Evolutionary conservation across 305 asterid species (phyloP), one percentile per base, ranked within the genome.

Genomic region (Ajuga reptans): DNA sequence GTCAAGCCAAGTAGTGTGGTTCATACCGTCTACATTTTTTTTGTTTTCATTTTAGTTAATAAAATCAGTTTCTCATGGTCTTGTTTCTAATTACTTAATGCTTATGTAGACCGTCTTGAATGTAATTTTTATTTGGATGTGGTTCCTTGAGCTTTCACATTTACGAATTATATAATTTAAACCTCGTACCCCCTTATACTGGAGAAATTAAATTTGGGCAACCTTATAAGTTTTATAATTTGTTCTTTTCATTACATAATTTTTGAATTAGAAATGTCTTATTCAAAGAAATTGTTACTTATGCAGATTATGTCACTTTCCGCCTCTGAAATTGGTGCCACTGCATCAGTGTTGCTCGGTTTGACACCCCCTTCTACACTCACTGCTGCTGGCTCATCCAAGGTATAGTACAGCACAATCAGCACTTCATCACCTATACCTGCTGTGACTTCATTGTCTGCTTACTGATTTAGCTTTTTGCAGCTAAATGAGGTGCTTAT

Each of bases 281-380:
- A 27, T 68, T 71, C 29, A 24, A 43, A 14, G 52, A 41, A 42
- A 43, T 52, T 65, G 51, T 53, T 9, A 33, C 61, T 66, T 75
- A 8, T 84, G 84, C 93, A 92, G 98, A 62, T 70, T 54, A 82
- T 75, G 77, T 78, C 91, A 21, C 66, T 92, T 76, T 82, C 90
- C 36, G 81, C 84, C 46, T 71, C 87, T 11, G 97, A 91, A 78
- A 77, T 91, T 49, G 89, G 93, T 62, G 99, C 96, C 55, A 74
- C 87, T 54, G 83, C 89, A 43, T 91, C 99, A 18, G 95, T 91
- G 64, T 86, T 93, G 84, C 96, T 93, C 74, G 97, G 99, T 17
- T 73, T 85, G 74, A 82, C 91, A 18, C 97, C 97, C 53, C 84
- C 87, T 70, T 73, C 84, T 69, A 69, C 88, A 9, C 85, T 91